Base-by-base conservation (phyloP, 2,329 filamentous ascomycete species). In the Pseudogymnoascus sp. region DNA sequence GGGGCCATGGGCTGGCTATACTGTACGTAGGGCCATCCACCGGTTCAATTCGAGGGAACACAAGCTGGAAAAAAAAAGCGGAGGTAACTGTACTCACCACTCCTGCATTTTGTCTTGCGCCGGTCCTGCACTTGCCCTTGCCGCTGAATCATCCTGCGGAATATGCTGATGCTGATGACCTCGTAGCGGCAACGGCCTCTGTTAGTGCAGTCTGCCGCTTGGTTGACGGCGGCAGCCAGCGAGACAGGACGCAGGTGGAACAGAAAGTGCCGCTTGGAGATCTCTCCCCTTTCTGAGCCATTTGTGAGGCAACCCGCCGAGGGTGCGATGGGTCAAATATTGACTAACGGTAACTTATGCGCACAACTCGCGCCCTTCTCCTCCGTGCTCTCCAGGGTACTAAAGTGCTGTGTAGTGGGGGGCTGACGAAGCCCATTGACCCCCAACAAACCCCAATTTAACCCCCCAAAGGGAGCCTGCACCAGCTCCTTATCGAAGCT, bases 171-270 rank as follows among this genome's bases (percentile, higher is more conserved):
- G 14, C 25, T 33, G 43, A 53, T 33, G 15, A 33, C 25, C 25
- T 53, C 25, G 28, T 53, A 53, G 43, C 43, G 43, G 43, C 43
- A 53, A 33, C 28, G 47, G n/a, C n/a, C 8, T 20, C 18, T 53
- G 28, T 53, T 53, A 53, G 47, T 53, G 47, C 47, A 53, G 47
- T 53, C 47, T 53, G 47, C 47, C 47, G 28, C 47, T 53, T 53
- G 25, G 33, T 53, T 53, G 47, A 53, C 47, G 47, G 47, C 47
- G 47, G 47, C 47, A 53, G 47, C 47, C 25, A 30, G n/a, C 41
- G n/a, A 53, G n/a, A 53, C 43, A 53, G 25, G 9, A 53, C 30
- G 25, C 43, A 53, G 43, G 43, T 53, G 43, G 43, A 25, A 53
- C 43, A 18, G 30, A 33, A 33, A 15, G 43, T 53, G 25, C 43